phyloP scores from a whole-genome alignment of 179 eudicot genomes.

The Vitellaria paradoxa region DNA sequence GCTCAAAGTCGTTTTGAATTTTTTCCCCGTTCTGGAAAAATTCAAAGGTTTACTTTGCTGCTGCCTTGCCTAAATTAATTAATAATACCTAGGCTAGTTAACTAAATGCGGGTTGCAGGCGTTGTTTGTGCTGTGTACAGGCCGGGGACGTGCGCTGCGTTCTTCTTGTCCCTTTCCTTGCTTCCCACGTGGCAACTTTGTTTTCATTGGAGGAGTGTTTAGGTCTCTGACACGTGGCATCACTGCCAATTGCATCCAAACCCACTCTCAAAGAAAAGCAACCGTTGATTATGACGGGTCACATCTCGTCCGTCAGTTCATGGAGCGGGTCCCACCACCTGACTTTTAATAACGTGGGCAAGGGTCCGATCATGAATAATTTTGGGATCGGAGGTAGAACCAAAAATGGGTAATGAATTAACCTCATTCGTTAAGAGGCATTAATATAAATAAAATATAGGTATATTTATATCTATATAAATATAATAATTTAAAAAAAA shows the following conservation, averaged over 20 bases:
- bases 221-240: not conserved
- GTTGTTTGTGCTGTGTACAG: not conserved
- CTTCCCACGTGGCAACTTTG: not conserved
- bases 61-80: no score
- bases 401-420: no score
- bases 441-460: no score
- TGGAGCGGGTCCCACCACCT: not conserved
- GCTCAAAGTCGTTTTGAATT: conserved; percentile 23
- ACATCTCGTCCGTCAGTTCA: not conserved
- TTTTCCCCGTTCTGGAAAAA: conserved; percentile 28
- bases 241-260: not conserved
- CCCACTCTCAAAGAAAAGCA: not conserved
- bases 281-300: not conserved
- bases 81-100: no score
- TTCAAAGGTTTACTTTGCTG: no score
- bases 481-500: no score
- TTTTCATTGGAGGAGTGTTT: not conserved
- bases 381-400: no score
- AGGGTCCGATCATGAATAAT: not conserved
- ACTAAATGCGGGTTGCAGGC: not conserved
- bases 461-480: no score
- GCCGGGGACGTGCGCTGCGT: not conserved
- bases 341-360: not conserved
- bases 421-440: no score
- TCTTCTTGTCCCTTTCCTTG: not conserved